These are phyloP conservation scores for Dactylellina drechsleri DNA, from an alignment of 2,329 filamentous ascomycete genomes.

Conservation along the genomic window DNA sequence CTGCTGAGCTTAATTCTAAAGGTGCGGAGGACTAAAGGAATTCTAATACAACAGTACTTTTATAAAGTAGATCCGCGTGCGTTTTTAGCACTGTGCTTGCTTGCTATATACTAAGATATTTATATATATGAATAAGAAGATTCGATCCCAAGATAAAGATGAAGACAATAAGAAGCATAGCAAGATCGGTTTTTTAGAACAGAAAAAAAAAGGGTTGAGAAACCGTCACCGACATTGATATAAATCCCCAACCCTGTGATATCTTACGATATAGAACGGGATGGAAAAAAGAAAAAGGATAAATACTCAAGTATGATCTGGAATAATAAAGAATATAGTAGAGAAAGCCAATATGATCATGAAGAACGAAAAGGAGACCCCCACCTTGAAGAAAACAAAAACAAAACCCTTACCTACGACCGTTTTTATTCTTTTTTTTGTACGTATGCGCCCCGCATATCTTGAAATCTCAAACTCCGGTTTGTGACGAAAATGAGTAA, in stretches of 20 bases:
- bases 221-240: too few species aligned
- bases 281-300: conserved; percentile 15
- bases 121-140: conserved; percentile 12
- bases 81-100: neutral
- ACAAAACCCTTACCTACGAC: conserved; percentile 49
- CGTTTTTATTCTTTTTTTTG: conserved; percentile 49
- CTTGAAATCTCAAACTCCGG: conserved; percentile 55
- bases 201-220: too few species aligned
- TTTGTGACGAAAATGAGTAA: conserved; percentile 53
- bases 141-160: conserved; percentile 58
- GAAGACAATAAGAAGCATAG: conserved; percentile 54
- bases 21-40: too few species aligned
- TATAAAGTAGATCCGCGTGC: neutral
- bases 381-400: conserved; percentile 24
- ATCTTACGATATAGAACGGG: too few species aligned
- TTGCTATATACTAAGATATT: neutral
- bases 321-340: conserved; percentile 5
- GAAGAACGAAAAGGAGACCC: conserved; percentile 29
- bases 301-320: neutral
- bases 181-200: neutral
- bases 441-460: conserved; percentile 54
- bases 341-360: conserved; percentile 19
- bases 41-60: too few species aligned
- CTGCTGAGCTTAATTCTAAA: too few species aligned
- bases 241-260: too few species aligned